Conservation (phyloP, 1,139 yeast species). For the Protomyces lactucae-debilis region DNA sequence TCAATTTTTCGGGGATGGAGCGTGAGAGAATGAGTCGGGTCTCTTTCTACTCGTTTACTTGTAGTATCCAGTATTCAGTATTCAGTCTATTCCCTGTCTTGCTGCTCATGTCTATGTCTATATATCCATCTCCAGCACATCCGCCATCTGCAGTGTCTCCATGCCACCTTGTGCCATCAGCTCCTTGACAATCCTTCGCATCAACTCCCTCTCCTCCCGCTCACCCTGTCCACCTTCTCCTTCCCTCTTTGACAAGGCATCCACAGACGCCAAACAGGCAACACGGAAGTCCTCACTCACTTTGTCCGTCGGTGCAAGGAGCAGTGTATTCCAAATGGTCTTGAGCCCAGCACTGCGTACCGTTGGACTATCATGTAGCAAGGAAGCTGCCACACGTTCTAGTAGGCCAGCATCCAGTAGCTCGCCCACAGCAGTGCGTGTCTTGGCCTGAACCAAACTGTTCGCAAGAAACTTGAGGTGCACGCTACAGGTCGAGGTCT, state of each 20-base stretch:
- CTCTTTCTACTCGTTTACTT: no score
- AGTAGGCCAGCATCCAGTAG: not conserved
- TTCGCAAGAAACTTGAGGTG: constrained; percentile 10
- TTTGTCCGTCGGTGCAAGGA: constrained; percentile 1
- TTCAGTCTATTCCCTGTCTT: no score
- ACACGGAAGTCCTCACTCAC: constrained; percentile 13
- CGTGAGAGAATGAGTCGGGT: no score
- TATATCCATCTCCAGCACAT: not conserved
- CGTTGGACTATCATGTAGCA: not conserved
- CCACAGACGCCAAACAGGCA: constrained; percentile 17
- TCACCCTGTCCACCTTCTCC: not conserved
- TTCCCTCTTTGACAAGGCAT: not conserved
- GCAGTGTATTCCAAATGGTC: constrained; percentile 11
- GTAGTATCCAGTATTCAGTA: no score
- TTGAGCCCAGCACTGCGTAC: constrained; percentile 7
- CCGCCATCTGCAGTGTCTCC: not conserved
- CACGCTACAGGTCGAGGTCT: not conserved
- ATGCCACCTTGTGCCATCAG: not conserved
- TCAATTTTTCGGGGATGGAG: no score
- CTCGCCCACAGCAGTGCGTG: not conserved
- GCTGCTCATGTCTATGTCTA: not conserved
- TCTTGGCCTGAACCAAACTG: not conserved
- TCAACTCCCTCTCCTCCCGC: not conserved
- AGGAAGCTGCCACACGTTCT: constrained; percentile 1
- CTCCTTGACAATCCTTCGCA: not conserved